A percentile compares a stretch with the other conserved stretches of the same genome.
Conservation (phyloP, 2,329 filamentous ascomycete genomes). For the Ophiocordyceps unilateralis region DNA sequence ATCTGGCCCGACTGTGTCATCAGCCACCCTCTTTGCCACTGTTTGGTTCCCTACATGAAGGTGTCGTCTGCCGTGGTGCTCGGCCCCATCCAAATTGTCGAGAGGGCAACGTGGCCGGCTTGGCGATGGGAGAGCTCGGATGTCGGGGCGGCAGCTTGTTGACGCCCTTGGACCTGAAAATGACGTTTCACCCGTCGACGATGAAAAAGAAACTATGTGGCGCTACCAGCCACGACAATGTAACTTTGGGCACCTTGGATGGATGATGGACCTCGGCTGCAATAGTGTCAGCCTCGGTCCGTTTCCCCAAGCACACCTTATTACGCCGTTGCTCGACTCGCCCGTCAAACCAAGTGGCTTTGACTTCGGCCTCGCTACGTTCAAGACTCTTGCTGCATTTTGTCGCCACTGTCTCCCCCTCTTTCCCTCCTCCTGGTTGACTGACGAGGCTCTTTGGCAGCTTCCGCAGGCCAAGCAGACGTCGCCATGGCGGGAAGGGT, state of each 20-base stretch:
- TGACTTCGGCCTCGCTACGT: too few relatives aligned
- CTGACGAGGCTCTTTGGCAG: neutral
- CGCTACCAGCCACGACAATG: neutral
- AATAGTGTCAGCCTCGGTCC: too few relatives aligned
- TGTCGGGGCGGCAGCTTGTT: neutral
- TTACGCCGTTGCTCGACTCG: too few relatives aligned
- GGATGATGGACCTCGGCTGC: too few relatives aligned
- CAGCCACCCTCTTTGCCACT: neutral
- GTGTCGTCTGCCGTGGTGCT: neutral
- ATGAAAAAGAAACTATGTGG: neutral
- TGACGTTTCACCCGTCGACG: neutral
- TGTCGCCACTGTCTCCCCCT: too few relatives aligned
- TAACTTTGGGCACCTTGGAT: too few relatives aligned
- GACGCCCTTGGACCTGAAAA: neutral
- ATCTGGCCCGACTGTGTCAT: neutral
- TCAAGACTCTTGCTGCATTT: too few relatives aligned
- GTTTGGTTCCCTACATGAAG: too few relatives aligned
- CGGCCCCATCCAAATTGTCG: neutral
- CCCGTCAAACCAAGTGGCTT: too few relatives aligned
- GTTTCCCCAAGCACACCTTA: too few relatives aligned
- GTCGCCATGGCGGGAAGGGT: conserved; percentile 65
- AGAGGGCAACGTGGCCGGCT: neutral
- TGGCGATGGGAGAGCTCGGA: neutral
- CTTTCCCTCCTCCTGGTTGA: too few relatives aligned
- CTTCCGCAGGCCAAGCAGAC: neutral